Base-by-base conservation (phyloP, 2,329 filamentous ascomycete species). In the Ophiostoma australiae region DNA sequence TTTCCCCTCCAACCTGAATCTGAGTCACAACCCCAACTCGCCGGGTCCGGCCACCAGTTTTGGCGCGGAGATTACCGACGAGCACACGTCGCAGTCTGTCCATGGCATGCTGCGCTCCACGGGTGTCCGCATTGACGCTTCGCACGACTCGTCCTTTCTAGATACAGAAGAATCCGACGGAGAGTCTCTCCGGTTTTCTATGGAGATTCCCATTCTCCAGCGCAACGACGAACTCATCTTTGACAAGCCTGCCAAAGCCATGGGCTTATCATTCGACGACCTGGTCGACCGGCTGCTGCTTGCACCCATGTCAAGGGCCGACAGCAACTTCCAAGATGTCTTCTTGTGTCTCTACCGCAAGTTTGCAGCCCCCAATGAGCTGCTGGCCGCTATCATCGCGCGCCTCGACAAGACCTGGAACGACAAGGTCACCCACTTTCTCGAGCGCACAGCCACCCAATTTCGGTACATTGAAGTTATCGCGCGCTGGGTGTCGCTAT, bases 341-440 rank as follows among this genome's bases (percentile, higher is more conserved):
- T 98, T 98, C 76, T 84, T 98, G 39, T 97, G 94, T 74, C 83
- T 98, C 17, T 98, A 98, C 80, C 90, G 95, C 73, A 96, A 95
- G 79, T 98, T 99, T 78, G 91, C 93, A 4, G 88, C 94, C 1
- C 95, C 95, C 0, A 86, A 87, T 11, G 86, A 90, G 74, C 84
- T 99, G 4, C 88, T 98, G 69, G 86, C 89, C 58, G 89, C 92
- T 8, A 91, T 98, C 65, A 84, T 97, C 58, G 85, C 89, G 72
- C 89, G 91, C 55, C 88, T 97, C 72, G 91, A 97, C 74, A 84
- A 83, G 20, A 82, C 91, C 33, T 88, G 89, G 76, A 87, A 89
- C 63, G 89, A 91, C 72, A 89, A 86, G 74, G 84, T 84, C 11
- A 85, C 89, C 0, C 86, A 89, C 74, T 90, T 91, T 73, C 86